Percentiles rank a stretch among this genome's conserved stretches.
These are phyloP conservation scores for Fusarium succisae DNA, from an alignment of 2,329 filamentous ascomycete genomes.

Conservation along the genomic window DNA sequence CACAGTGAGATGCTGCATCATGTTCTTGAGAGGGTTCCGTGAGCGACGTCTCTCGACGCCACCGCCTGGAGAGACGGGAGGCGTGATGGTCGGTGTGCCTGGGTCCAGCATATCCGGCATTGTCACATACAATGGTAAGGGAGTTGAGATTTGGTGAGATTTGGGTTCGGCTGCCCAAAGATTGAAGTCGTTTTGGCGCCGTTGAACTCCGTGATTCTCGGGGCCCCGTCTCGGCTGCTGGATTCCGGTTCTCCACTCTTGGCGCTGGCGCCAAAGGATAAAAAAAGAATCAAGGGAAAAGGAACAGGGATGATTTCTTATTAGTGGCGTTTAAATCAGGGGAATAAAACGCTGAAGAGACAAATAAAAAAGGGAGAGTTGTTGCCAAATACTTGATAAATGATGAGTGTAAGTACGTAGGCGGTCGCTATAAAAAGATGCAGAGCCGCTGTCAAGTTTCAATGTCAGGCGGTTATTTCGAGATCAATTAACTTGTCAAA, in stretches of 20 bases:
- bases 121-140: not conserved
- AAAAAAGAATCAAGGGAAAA: constrained; percentile 3
- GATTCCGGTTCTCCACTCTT: constrained; percentile 42
- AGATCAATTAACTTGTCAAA: constrained; percentile 25
- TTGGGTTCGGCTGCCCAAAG: not conserved
- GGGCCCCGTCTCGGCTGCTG: constrained; percentile 40
- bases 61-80: constrained; percentile 35
- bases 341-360: not conserved
- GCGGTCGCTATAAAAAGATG: constrained; percentile 10
- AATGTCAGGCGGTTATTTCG: constrained; percentile 18
- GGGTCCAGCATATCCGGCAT: constrained; percentile 47
- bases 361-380: not conserved
- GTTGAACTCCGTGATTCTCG: constrained; percentile 39
- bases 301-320: constrained; percentile 19
- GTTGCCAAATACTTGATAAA: too few relatives aligned
- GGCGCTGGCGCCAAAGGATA: constrained; percentile 16
- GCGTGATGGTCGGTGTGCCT: constrained; percentile 34
- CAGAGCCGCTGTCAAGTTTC: not conserved
- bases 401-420: not conserved
- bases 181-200: constrained; percentile 23
- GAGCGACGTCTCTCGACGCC: constrained; percentile 46
- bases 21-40: constrained; percentile 49
- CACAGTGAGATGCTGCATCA: constrained; percentile 52
- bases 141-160: not conserved
- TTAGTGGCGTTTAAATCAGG: constrained; percentile 19